Base-by-base conservation (phyloP, 352 stramenopile genomes). In the Phytopythium litorale region DNA sequence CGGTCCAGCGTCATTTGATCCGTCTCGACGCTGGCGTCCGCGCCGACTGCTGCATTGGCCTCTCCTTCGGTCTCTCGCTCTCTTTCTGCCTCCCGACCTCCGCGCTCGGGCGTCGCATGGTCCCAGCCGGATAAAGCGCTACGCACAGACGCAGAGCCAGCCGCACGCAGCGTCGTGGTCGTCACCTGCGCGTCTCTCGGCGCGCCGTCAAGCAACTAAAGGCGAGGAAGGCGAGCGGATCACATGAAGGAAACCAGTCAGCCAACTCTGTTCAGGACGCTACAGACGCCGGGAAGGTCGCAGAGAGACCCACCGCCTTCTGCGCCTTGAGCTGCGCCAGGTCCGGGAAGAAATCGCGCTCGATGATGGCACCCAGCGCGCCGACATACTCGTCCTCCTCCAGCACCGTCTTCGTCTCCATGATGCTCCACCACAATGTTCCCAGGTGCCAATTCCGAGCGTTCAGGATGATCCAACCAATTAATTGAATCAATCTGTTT, bases 271-370 rank as follows among this genome's bases (percentile, higher is more conserved):
- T 38, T 38, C 7, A 5, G 33, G 33, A 28, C 54, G 38, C 2
- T 38, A 19, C 19, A 13, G 18, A 30, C 7, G 15, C 15, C 15
- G 6, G 16, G 11, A 52, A 8, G 23, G 5, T 23, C 0, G 13
- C 11, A 38, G 19, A 25, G 8, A 35, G 18, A 49, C 69, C 40
- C 43, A 92, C 82, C 71, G 77, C 66, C 21, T 68, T 79, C 58
- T 88, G 78, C n/a, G 60, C 49, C 53, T 86, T 79, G 48, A 95
- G 78, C 40, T 63, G 68, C 13, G 68, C 57, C 3, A 93, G 71
- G 60, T 92, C 84, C 32, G 87, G 87, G 66, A 95, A 95, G 76
- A 93, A 95, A 70, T 92, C 84, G 54, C 87, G 84, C 75, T 95
- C 81, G 64, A 95, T 94, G 61, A 95, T 93, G 58, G 76, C 69